Percentiles rank a stretch among this genome's conserved stretches.
Conservation (phyloP, 257 asterid species). For the Solanum ossicruentum region DNA sequence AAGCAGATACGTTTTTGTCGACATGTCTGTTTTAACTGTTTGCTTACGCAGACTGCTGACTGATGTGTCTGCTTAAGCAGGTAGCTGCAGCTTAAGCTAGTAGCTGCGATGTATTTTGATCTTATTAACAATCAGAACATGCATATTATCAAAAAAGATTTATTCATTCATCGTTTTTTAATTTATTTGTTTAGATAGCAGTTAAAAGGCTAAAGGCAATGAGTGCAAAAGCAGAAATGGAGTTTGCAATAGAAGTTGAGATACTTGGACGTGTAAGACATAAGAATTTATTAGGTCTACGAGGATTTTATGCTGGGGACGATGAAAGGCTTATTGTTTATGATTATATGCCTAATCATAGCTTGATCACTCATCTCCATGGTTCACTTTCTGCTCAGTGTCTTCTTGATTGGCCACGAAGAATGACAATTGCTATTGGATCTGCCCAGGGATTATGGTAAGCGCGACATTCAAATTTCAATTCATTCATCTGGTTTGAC, state of each 20-base stretch:
- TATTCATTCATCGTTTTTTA: too few relatives aligned
- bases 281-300: conserved; percentile 48
- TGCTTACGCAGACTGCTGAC: too few relatives aligned
- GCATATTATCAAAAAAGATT: too few relatives aligned
- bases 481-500: not conserved
- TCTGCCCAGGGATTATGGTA: conserved; percentile 64
- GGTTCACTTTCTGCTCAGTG: conserved; percentile 54
- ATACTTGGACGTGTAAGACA: conserved; percentile 77
- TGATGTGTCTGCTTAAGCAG: too few relatives aligned
- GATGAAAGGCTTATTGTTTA: conserved; percentile 71
- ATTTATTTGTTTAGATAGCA: conserved; percentile 34
- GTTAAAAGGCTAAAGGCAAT: conserved; percentile 66
- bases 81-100: too few relatives aligned
- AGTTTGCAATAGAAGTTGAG: conserved; percentile 72
- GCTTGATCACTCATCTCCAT: conserved; percentile 62
- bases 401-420: conserved; percentile 48
- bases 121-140: too few relatives aligned
- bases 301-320: conserved; percentile 73
- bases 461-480: not conserved
- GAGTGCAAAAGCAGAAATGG: conserved; percentile 82
- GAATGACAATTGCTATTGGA: conserved; percentile 46
- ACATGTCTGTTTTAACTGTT: too few relatives aligned
- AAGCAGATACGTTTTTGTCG: too few relatives aligned
- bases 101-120: too few relatives aligned
- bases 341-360: conserved; percentile 78